A percentile compares a stretch with the other conserved stretches of the same genome.
phyloP scores from a whole-genome alignment of 768 basidiomycete species.

The Leucocoprinus leucothites region DNA sequence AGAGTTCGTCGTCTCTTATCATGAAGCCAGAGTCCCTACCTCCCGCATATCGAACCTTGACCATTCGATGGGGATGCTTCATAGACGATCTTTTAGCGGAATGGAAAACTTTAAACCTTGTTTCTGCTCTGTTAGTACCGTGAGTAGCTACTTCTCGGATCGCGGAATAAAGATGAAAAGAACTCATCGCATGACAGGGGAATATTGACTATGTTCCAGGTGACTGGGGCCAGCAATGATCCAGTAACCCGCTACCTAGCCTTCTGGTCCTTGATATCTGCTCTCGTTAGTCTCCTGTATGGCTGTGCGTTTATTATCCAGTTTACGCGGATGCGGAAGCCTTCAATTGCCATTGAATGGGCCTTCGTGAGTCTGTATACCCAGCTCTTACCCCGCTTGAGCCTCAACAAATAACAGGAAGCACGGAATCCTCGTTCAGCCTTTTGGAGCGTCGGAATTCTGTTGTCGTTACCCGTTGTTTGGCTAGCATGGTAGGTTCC shows the following conservation, averaged over 20 bases:
- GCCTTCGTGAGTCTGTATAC: conserved; percentile 38
- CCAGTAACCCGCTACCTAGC: conserved; percentile 52
- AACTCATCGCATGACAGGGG: conserved; percentile 16
- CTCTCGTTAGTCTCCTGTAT: conserved; percentile 57
- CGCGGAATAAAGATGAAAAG: neutral
- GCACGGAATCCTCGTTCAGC: conserved; percentile 31
- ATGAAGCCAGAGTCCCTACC: conserved; percentile 10
- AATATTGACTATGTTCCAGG: conserved; percentile 29
- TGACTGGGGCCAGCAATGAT: conserved; percentile 37
- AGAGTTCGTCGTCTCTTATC: neutral
- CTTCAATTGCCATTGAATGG: conserved; percentile 59
- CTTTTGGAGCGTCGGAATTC: conserved; percentile 62
- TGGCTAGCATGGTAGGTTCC: conserved; percentile 54
- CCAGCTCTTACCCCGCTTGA: neutral
- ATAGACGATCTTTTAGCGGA: conserved; percentile 25
- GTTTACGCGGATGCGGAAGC: conserved; percentile 61
- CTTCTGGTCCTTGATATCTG: conserved; percentile 51
- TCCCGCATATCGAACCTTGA: conserved; percentile 16
- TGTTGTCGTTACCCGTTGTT: conserved; percentile 58
- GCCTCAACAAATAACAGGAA: conserved; percentile 33
- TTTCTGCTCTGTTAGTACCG: conserved; percentile 25
- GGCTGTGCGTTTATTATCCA: conserved; percentile 61
- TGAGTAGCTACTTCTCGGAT: conserved; percentile 10
- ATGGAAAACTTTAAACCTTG: conserved; percentile 28
- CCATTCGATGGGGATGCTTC: conserved; percentile 23